Conservation (phyloP, 169 alveolate genomes). For the Cryptosporidium sp. region DNA sequence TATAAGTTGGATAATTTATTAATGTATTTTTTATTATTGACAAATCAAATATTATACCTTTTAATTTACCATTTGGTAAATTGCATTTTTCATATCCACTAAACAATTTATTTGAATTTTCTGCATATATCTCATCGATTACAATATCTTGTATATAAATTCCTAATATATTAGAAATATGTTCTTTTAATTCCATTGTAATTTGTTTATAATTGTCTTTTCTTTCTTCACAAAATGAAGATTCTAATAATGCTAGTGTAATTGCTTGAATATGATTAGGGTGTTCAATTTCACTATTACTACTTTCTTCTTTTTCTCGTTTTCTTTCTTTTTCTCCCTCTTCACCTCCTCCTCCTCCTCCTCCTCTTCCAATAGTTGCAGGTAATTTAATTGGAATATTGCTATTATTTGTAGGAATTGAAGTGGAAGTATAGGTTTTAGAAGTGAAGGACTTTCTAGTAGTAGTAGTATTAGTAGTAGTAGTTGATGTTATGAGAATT, state of each 20-base stretch:
- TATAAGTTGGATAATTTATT: constrained; percentile 35
- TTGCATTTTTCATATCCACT: constrained; percentile 31
- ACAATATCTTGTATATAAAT: constrained; percentile 46
- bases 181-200: constrained; percentile 20
- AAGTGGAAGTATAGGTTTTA: neutral
- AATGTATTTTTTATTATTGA: constrained; percentile 18
- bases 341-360: too few species aligned
- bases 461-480: neutral
- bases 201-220: constrained; percentile 20
- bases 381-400: neutral
- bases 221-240: constrained; percentile 40
- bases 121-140: constrained; percentile 37
- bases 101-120: constrained; percentile 19
- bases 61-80: constrained; percentile 55
- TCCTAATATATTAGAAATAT: constrained; percentile 14
- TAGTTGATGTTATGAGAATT: neutral
- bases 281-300: neutral
- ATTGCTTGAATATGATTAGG: neutral
- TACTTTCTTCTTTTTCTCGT: neutral
- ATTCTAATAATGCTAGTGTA: constrained; percentile 32
- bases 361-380: neutral
- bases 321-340: neutral
- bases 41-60: constrained; percentile 46
- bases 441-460: neutral
- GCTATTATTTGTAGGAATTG: neutral